A percentile compares a stretch with the other conserved stretches of the same genome.
phyloP scores from a whole-genome alignment of 2,329 filamentous ascomycete genomes.

The Cyphellophora europaea region DNA sequence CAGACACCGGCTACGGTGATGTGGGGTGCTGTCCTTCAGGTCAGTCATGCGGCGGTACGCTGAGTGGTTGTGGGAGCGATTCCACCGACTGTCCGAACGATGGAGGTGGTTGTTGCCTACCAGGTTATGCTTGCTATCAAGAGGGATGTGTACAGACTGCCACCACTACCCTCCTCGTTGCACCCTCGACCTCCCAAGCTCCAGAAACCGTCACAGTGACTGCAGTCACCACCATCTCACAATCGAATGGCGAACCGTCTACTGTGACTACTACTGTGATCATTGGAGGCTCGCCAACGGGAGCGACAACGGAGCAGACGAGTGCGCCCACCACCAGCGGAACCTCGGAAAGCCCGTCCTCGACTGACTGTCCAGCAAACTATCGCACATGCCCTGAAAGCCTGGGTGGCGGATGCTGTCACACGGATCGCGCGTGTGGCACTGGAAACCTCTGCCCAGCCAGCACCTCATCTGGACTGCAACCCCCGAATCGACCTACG shows the following conservation, averaged over 20 bases:
- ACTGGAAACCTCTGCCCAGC: background rate
- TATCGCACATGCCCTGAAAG: slow-evolving; percentile 36
- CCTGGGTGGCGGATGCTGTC: slow-evolving; percentile 36
- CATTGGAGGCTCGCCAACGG: too few species aligned
- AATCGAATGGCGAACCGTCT: slow-evolving; percentile 13
- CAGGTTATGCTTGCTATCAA: slow-evolving; percentile 48
- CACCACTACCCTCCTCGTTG: slow-evolving; percentile 15
- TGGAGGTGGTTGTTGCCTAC: slow-evolving; percentile 56
- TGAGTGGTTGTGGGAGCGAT: slow-evolving; percentile 42
- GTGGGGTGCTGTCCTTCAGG: slow-evolving; percentile 53
- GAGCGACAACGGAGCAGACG: too few species aligned
- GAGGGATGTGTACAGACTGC: slow-evolving; percentile 41
- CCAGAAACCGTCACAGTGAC: slow-evolving; percentile 15
- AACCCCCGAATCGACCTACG: background rate
- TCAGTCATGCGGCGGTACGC: slow-evolving; percentile 39
- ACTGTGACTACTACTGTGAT: slow-evolving; percentile 24
- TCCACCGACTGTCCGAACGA: slow-evolving; percentile 43
- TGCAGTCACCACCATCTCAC: slow-evolving; percentile 17
- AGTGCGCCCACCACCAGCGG: slow-evolving; percentile 14
- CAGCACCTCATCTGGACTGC: background rate
- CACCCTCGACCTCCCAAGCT: slow-evolving; percentile 7
- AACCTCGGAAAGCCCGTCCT: slow-evolving; percentile 24
- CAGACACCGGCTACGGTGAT: slow-evolving; percentile 43
- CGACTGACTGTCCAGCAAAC: slow-evolving; percentile 31
- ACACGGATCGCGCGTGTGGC: background rate